Percentiles rank a stretch among this genome's conserved stretches.
Conservation (phyloP, 1,284 basidiomycete genomes). For the Exsudoporus floridanus region DNA sequence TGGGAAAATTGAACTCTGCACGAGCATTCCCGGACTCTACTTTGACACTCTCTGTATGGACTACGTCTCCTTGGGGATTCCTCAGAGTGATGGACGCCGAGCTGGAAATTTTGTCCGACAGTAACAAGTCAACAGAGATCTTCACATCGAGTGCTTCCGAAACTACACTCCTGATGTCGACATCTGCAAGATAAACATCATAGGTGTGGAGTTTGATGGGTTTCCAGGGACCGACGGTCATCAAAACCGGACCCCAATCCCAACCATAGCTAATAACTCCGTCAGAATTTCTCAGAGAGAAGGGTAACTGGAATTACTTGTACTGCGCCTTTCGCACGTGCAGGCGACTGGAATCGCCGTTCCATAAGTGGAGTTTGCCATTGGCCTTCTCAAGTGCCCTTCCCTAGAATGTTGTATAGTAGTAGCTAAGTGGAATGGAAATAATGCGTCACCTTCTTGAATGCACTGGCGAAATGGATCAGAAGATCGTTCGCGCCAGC, state of each 20-base stretch:
- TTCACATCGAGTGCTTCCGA: slow-evolving; percentile 52
- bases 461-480: slow-evolving; percentile 74
- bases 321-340: slow-evolving; percentile 90
- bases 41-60: slow-evolving; percentile 40
- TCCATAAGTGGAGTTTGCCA: slow-evolving; percentile 70
- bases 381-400: slow-evolving; percentile 63
- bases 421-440: background rate
- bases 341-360: slow-evolving; percentile 82
- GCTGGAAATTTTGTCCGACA: slow-evolving; percentile 41
- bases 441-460: slow-evolving; percentile 54
- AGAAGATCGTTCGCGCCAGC: slow-evolving; percentile 65
- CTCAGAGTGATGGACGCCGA: slow-evolving; percentile 50
- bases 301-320: slow-evolving; percentile 50
- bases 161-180: slow-evolving; percentile 58
- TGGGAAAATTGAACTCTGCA: slow-evolving; percentile 51
- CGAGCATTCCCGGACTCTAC: slow-evolving; percentile 40
- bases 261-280: slow-evolving; percentile 64
- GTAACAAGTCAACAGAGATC: slow-evolving; percentile 46
- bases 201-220: slow-evolving; percentile 73
- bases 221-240: slow-evolving; percentile 81
- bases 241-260: slow-evolving; percentile 83
- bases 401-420: slow-evolving; percentile 43
- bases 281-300: slow-evolving; percentile 6
- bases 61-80: slow-evolving; percentile 45
- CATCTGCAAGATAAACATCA: slow-evolving; percentile 57